Base-by-base conservation (phyloP, 2,329 filamentous ascomycete genomes). In the Colletotrichum salicis region DNA sequence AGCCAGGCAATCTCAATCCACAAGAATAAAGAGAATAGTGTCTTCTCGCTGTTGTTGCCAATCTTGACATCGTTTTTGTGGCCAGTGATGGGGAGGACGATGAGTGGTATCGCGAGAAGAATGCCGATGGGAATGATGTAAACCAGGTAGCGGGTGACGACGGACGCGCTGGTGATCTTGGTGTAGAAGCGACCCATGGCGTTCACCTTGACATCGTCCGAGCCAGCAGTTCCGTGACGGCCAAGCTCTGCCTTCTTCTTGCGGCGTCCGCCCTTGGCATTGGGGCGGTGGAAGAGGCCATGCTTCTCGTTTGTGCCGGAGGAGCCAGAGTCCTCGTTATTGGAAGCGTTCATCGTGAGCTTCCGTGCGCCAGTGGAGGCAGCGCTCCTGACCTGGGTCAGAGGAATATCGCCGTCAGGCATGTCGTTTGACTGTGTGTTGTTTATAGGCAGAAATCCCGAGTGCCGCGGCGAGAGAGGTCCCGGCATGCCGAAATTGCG, bases 1-100 rank as follows among this genome's bases (percentile, higher is more conserved):
- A 91, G 81, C 92, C 92, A 94, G 45, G 91, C 85, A 63, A 92
- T 85, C 77, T 93, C 89, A 75, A 93, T 86, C 92, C 91, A 93
- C 59, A 92, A 82, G 76, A 93, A 93, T 59, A 94, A 84, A 60
- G 86, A 80, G 76, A 91, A 89, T 11, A 92, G 84, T 5, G 85
- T 83, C 10, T 88, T 85, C 1, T 86, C 86, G 13, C 76, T 12
- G 57, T 77, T 31, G 31, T 75, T 75, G 57, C 84, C 86, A 15
- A 87, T 78, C 3, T 70, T 74, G 33, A 85, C 75, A 33, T 84
- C 78, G n/a, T 78, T 37, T 45, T 78, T 77, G 64, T 84, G 80
- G 59, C 80, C 84, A 1, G 84, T 85, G 29, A 85, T 77, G 12
- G 84, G 79, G 19, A 90, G 82, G 24, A 92, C 82, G 62, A 92